These are phyloP conservation scores for Calcarisporium arbuscula DNA, from an alignment of 2,329 filamentous ascomycete genomes.

Conservation along the genomic window DNA sequence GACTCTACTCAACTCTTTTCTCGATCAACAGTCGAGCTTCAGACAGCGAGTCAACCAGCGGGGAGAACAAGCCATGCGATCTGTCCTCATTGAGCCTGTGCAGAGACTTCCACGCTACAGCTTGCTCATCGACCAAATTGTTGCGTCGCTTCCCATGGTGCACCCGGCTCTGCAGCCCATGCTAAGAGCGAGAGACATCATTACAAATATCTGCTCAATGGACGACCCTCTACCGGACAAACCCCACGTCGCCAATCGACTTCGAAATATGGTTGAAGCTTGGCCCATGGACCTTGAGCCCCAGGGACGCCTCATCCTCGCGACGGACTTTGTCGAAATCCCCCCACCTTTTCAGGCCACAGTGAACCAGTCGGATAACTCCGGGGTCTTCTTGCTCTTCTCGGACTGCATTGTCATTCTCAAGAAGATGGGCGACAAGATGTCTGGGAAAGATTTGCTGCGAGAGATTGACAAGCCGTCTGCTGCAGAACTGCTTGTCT, in stretches of 20 bases:
- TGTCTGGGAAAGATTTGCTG: conserved; percentile 69
- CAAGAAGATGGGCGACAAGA: conserved; percentile 57
- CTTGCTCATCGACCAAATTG: conserved; percentile 92
- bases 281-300: conserved; percentile 71
- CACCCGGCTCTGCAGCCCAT: conserved; percentile 80
- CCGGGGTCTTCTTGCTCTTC: conserved; percentile 77
- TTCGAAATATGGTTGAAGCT: conserved; percentile 69
- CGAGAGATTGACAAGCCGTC: conserved; percentile 81
- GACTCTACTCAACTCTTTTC: conserved; percentile 69
- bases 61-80: conserved; percentile 86
- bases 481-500: conserved; percentile 54
- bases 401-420: conserved; percentile 74
- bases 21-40: conserved; percentile 77
- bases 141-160: conserved; percentile 74
- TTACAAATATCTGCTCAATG: conserved; percentile 93
- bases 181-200: conserved; percentile 84
- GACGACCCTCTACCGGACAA: conserved; percentile 67
- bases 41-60: conserved; percentile 72
- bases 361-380: conserved; percentile 37
- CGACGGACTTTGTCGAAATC: conserved; percentile 73
- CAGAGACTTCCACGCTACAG: conserved; percentile 92
- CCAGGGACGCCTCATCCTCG: conserved; percentile 71
- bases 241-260: conserved; percentile 63
- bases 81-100: conserved; percentile 90
- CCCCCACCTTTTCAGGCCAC: conserved; percentile 59